Evolutionary conservation across 2,329 filamentous ascomycete genomes (phyloP).

Genomic region (Sphaceloma murrayae): DNA sequence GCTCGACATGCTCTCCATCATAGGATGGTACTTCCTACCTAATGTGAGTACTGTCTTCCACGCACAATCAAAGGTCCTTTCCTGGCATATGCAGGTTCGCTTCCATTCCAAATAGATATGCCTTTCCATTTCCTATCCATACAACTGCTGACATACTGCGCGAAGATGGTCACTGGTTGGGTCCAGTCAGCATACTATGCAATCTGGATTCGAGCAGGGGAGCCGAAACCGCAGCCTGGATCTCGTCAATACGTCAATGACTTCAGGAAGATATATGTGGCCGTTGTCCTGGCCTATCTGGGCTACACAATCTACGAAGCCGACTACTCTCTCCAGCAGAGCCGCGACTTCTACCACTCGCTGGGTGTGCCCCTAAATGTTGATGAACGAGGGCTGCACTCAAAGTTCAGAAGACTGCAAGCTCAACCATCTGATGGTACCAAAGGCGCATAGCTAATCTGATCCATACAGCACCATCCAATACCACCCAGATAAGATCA

Average conservation of each 20-base stretch:
- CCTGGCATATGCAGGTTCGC: slow-evolving; percentile 4
- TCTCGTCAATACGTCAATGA: slow-evolving; percentile 61
- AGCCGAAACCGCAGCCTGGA: slow-evolving; percentile 62
- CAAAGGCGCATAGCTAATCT: no score
- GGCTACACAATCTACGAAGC: slow-evolving; percentile 88
- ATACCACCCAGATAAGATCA: slow-evolving; percentile 76
- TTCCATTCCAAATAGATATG: no score
- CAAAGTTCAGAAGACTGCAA: slow-evolving; percentile 65
- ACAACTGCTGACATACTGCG: no score
- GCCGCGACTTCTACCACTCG: slow-evolving; percentile 68
- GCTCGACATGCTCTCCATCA: slow-evolving; percentile 42
- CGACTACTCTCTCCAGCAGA: slow-evolving; percentile 64
- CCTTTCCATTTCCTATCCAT: no score
- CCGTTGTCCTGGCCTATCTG: slow-evolving; percentile 75
- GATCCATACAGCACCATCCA: slow-evolving; percentile 44
- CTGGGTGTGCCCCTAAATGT: slow-evolving; percentile 61
- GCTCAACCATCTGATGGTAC: no score
- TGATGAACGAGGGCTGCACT: slow-evolving; percentile 68
- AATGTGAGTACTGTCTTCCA: slow-evolving; percentile 36
- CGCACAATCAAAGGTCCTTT: not conserved
- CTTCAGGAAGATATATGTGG: slow-evolving; percentile 71
- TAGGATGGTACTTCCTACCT: slow-evolving; percentile 54
- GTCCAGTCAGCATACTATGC: slow-evolving; percentile 76
- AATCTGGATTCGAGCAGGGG: slow-evolving; percentile 79
- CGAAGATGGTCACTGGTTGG: slow-evolving; percentile 72